phyloP scores from a whole-genome alignment of 306 rosid species.

The Trifolium repens region DNA sequence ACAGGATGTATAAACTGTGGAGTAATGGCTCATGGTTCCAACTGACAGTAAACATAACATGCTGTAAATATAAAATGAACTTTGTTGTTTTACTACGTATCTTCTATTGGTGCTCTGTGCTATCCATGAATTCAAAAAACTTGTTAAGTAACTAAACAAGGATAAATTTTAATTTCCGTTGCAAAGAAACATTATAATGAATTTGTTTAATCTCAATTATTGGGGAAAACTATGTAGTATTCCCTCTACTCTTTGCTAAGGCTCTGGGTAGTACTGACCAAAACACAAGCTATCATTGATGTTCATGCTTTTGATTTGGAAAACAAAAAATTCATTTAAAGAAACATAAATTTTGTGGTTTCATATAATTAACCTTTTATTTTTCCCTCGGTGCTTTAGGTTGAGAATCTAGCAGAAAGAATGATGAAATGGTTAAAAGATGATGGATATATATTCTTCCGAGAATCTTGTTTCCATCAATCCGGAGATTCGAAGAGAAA shows the following conservation, averaged over 20 bases:
- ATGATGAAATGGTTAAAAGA: conserved; percentile 92
- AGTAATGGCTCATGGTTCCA: conserved; percentile 6
- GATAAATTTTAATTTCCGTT: not conserved
- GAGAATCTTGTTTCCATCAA: conserved; percentile 98
- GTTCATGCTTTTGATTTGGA: not conserved
- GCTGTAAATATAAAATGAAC: conserved; percentile 1
- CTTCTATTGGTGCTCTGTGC: not conserved
- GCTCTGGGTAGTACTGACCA: conserved; percentile 14
- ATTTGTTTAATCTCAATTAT: conserved; percentile 27
- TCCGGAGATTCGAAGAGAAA: conserved; percentile 95
- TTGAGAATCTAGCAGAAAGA: conserved; percentile 66
- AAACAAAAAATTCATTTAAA: not conserved
- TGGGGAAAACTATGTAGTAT: conserved; percentile 16
- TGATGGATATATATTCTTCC: conserved; percentile 81
- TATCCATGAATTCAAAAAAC: conserved; percentile 2
- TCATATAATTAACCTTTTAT: conserved; percentile 20
- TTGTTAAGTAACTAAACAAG: conserved; percentile 6
- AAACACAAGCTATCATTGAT: not conserved
- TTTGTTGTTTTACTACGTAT: not conserved
- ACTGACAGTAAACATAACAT: not conserved
- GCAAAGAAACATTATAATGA: not conserved
- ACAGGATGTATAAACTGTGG: conserved; percentile 7
- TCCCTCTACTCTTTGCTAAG: not conserved
- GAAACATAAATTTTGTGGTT: conserved; percentile 18
- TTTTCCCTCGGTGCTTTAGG: conserved; percentile 53